Base-by-base conservation (phyloP, 2,329 filamentous ascomycete species). In the Aspergillus pseudoviridinutans region DNA sequence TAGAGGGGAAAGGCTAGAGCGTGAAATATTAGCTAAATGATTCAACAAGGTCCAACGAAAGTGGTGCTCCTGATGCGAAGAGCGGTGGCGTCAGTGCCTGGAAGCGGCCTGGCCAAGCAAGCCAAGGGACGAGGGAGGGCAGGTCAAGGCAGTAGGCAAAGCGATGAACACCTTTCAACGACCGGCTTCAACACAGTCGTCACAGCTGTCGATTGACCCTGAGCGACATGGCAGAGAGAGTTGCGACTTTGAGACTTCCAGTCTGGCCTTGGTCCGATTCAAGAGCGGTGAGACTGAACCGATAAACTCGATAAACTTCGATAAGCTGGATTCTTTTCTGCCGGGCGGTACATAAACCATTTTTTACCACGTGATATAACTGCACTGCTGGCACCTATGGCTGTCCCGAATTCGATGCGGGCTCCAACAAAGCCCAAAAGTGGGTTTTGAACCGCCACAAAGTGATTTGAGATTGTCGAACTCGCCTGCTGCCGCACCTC, bases 381-480 rank as follows among this genome's bases (percentile, higher is more conserved):
- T 41, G 42, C 9, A 24, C 29, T 27, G n/a, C 2, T 59, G 58
- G 49, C 56, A 1, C 9, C 17, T 64, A 10, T 28, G 25, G 24
- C 17, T 22, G 5, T 17, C 52, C 50, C 20, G 41, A 59, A 62
- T 64, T 58, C 62, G 58, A 64, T 58, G 58, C 46, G 49, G 20
- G 51, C 49, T 47, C 24, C 56, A 49, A 56, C 58, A 53, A 62
- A 58, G 57, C 61, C 59, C 57, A 63, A 67, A 67, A 71, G 71
- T 73, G 71, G 71, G 70, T 73, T 74, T 74, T 73, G 70, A 68
- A 66, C 70, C 69, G 69, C 69, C 71, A 73, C 71, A 72, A 73
- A 69, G 68, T 57, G 68, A 71, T 68, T 70, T 69, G 62, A 68
- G 69, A 50, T 66, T 70, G 65, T 61, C 60, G 61, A 64, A 58